Evolutionary conservation across 306 rosid genomes (phyloP), one percentile per base, ranked within the genome.

Genomic region (Sesbania bispinosa): DNA sequence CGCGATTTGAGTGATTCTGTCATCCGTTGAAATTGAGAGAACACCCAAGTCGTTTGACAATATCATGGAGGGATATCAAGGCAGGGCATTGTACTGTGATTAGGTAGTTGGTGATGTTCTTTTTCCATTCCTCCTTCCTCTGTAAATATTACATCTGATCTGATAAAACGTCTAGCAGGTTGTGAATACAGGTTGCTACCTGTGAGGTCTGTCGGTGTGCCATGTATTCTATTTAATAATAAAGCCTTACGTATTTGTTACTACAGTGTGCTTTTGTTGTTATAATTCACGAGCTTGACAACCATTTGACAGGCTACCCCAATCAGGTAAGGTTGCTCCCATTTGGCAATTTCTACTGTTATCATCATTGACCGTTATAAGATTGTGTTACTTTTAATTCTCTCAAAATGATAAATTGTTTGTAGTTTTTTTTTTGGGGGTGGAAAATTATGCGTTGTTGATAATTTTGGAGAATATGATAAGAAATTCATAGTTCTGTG

Each of bases 71-170:
- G 80, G 74, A 54, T 47, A 57, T 35, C 48, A 69, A 70, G 65
- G 74, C 79, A 84, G 86, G 81, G 63, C 62, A 72, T 70, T 54
- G 85, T 60, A 77, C 71, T 80, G 26, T 58, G 58, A 66, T 79
- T 75, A 41, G 95, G 86, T 88, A 39, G 81, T 80, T 80, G 85
- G 84, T 66, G 68, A 67, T 87, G 63, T 75, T 69, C 21, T 69
- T 66, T 26, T 39, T 10, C 71, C 4, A 6, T 54, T 55, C 52
- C 27, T 29, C 38, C 19, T 16, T 30, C 75, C 76, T 65, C 48
- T 85, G 93, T 87, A 92, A 81, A 89, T 89, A 89, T 77, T 68
- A 32, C 75, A 48, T 77, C 69, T 57, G 73, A 73, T 73, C 21
- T n/a, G n/a, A n/a, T n/a, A 62, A 47, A 35, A 58, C 15, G 75